Evolutionary conservation across 2,329 filamentous ascomycete species (phyloP).

Genomic region (Aspergillus sp.): DNA sequence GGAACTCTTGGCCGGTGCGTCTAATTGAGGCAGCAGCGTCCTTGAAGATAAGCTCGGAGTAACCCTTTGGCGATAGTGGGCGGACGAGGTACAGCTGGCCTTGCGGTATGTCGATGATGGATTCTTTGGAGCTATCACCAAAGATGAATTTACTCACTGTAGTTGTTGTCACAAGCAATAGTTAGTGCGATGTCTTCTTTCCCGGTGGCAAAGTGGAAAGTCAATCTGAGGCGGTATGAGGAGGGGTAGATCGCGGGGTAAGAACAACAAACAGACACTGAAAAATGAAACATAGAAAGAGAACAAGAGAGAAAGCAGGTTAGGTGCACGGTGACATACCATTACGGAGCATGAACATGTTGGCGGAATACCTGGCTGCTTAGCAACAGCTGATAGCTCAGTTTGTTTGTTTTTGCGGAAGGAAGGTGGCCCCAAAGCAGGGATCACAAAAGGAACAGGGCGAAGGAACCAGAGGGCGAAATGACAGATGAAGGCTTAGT

Average conservation of each 20-base stretch:
- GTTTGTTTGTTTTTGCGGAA: constrained; percentile 17
- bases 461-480: background rate
- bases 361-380: constrained; percentile 28
- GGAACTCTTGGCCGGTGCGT: constrained; percentile 88
- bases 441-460: constrained; percentile 1
- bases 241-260: constrained; percentile 24
- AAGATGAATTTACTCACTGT: constrained; percentile 91
- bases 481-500: background rate
- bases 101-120: constrained; percentile 89
- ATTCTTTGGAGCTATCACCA: constrained; percentile 82
- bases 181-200: background rate
- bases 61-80: constrained; percentile 91
- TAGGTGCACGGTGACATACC: constrained; percentile 43
- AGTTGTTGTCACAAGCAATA: background rate
- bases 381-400: constrained; percentile 16
- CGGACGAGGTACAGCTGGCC: constrained; percentile 97
- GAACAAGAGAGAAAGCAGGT: background rate
- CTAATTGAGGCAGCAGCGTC: constrained; percentile 91
- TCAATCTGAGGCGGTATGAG: background rate
- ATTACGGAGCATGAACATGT: constrained; percentile 60
- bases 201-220: background rate
- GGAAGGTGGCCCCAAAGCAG: constrained; percentile 8
- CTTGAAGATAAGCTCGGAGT: constrained; percentile 98
- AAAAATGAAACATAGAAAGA: constrained; percentile 5
- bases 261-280: background rate